Conservation (phyloP, 768 basidiomycete genomes). For the Amylocystis lapponica region DNA sequence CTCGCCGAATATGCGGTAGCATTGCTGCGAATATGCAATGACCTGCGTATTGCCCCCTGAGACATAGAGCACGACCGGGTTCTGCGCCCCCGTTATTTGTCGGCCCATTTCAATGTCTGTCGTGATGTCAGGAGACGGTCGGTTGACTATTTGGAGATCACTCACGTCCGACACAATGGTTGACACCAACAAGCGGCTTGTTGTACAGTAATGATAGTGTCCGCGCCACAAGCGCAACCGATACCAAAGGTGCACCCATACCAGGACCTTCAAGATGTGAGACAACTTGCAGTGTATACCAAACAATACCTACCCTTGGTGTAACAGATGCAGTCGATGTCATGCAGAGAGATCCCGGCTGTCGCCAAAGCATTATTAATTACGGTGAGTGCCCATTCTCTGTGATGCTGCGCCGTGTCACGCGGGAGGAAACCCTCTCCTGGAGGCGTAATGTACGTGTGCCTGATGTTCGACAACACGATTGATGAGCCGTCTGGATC, state of each 20-base stretch:
- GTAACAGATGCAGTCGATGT: constrained; percentile 92
- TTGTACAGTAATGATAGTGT: constrained; percentile 81
- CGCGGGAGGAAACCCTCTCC: constrained; percentile 96
- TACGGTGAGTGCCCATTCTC: constrained; percentile 84
- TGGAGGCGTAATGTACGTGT: constrained; percentile 98
- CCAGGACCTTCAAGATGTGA: constrained; percentile 69
- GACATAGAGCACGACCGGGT: constrained; percentile 96
- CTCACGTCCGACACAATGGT: constrained; percentile 97
- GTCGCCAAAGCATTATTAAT: constrained; percentile 69
- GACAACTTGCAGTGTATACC: not conserved
- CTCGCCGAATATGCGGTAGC: constrained; percentile 98
- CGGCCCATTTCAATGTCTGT: constrained; percentile 99
- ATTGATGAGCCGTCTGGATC: constrained; percentile 60
- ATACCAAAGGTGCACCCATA: constrained; percentile 96
- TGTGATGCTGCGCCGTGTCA: constrained; percentile 94
- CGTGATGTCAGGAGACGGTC: not conserved
- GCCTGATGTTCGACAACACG: constrained; percentile 89
- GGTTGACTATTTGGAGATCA: not conserved
- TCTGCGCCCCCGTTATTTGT: constrained; percentile 87
- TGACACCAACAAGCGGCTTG: constrained; percentile 96
- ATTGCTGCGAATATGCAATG: constrained; percentile 95
- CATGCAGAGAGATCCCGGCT: constrained; percentile 64
- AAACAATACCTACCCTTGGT: constrained; percentile 69
- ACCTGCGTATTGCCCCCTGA: constrained; percentile 99
- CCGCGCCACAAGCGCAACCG: constrained; percentile 89